Evolutionary conservation across 805 yeast species (phyloP).

Genomic region (Ogataea zsoltii): DNA sequence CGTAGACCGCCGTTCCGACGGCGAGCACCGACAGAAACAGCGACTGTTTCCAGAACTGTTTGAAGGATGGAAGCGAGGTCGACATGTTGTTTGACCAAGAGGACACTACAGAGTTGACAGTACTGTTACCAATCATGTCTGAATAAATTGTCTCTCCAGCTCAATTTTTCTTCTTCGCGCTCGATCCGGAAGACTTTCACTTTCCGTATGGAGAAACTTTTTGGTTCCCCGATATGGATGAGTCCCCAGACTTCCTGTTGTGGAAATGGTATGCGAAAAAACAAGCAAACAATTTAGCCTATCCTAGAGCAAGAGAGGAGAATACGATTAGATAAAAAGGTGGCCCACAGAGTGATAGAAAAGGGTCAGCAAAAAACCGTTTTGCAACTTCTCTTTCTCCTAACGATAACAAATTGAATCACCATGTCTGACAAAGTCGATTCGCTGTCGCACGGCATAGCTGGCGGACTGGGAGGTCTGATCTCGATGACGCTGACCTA

Average conservation of each 20-base stretch:
- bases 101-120: too few species aligned
- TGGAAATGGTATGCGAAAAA: slow-evolving; percentile 8
- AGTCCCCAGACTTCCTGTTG: slow-evolving; percentile 1
- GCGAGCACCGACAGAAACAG: slow-evolving; percentile 31
- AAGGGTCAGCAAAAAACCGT: too few species aligned
- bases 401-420: neutral
- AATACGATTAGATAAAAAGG: neutral
- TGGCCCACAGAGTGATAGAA: too few species aligned
- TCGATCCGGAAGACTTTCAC: neutral
- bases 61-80: slow-evolving; percentile 27
- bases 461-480: slow-evolving; percentile 95
- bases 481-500: slow-evolving; percentile 84
- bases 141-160: too few species aligned
- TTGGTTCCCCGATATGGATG: slow-evolving; percentile 1
- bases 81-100: slow-evolving; percentile 8
- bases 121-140: too few species aligned
- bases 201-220: slow-evolving; percentile 2
- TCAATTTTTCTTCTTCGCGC: neutral
- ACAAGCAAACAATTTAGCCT: slow-evolving; percentile 1
- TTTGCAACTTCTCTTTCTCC: neutral
- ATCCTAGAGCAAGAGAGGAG: neutral
- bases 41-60: slow-evolving; percentile 35
- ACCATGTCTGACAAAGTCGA: slow-evolving; percentile 37
- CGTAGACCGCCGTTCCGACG: slow-evolving; percentile 35
- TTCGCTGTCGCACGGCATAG: slow-evolving; percentile 81